phyloP scores from a whole-genome alignment of 345 rosid genomes.

The Cardamine occulta region DNA sequence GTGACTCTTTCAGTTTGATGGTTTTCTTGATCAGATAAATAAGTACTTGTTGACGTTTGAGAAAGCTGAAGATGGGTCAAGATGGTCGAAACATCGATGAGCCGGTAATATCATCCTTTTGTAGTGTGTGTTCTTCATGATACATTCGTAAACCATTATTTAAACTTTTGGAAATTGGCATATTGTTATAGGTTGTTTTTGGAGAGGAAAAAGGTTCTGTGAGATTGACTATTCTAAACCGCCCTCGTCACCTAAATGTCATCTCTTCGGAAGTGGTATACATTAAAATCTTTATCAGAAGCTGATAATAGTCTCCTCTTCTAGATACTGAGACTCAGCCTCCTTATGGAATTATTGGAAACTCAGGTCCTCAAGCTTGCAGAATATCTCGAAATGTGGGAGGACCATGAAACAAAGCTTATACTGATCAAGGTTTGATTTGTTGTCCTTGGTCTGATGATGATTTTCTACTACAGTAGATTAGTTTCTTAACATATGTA shows the following conservation, averaged over 20 bases:
- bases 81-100: slow-evolving; percentile 43
- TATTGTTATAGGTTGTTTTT: slow-evolving; percentile 66
- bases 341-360: slow-evolving; percentile 11
- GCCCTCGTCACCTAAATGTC: slow-evolving; percentile 86
- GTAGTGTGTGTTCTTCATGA: slow-evolving; percentile 16
- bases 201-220: slow-evolving; percentile 65
- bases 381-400: slow-evolving; percentile 76
- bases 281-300: slow-evolving; percentile 18
- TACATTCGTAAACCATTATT: background rate
- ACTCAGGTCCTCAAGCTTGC: slow-evolving; percentile 79
- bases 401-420: slow-evolving; percentile 63
- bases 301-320: slow-evolving; percentile 1
- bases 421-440: slow-evolving; percentile 71
- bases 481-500: background rate
- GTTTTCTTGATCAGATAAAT: slow-evolving; percentile 17
- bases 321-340: slow-evolving; percentile 19
- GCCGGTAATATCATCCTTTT: slow-evolving; percentile 33
- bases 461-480: background rate
- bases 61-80: slow-evolving; percentile 46
- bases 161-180: background rate
- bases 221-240: slow-evolving; percentile 70
- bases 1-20: background rate
- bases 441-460: background rate
- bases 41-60: slow-evolving; percentile 21
- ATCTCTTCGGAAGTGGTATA: slow-evolving; percentile 81